A percentile compares a stretch with the other conserved stretches of the same genome.
phyloP scores from a whole-genome alignment of 2,329 filamentous ascomycete genomes.

The Arthrobotrys pseudoclavata region DNA sequence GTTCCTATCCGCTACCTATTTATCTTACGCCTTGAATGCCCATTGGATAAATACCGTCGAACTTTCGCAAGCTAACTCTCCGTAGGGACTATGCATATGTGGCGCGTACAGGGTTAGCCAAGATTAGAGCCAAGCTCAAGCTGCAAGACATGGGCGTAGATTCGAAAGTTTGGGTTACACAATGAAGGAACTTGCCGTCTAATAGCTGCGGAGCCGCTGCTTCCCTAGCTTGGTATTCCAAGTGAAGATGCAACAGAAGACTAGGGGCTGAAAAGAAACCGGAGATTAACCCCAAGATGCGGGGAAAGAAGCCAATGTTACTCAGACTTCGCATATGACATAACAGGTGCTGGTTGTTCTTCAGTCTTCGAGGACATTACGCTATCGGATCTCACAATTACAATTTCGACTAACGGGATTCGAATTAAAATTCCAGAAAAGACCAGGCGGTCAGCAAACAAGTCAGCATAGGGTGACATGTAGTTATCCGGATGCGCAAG shows the following conservation, averaged over 20 bases:
- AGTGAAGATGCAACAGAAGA: background rate
- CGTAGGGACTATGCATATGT: background rate
- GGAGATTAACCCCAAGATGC: background rate
- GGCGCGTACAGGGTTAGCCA: background rate
- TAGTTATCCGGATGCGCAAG: background rate
- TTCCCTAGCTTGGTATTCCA: background rate
- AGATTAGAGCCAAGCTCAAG: conserved; percentile 1
- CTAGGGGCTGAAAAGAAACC: too few species aligned
- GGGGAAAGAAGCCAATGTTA: background rate
- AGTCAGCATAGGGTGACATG: background rate
- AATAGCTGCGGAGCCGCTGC: background rate
- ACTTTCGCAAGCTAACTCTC: too few species aligned
- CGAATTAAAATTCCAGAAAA: background rate
- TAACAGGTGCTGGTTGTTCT: background rate
- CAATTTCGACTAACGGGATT: too few species aligned
- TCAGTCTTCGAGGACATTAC: too few species aligned
- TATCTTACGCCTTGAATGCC: background rate
- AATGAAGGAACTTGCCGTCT: background rate
- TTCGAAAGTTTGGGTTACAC: background rate
- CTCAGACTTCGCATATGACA: background rate
- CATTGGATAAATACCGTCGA: background rate
- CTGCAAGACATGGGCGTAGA: background rate
- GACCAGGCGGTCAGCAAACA: too few species aligned
- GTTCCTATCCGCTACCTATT: background rate
- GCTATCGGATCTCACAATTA: too few species aligned